phyloP scores from a whole-genome alignment of 495 filamentous ascomycete genomes.

The Acidiella bohemica region DNA sequence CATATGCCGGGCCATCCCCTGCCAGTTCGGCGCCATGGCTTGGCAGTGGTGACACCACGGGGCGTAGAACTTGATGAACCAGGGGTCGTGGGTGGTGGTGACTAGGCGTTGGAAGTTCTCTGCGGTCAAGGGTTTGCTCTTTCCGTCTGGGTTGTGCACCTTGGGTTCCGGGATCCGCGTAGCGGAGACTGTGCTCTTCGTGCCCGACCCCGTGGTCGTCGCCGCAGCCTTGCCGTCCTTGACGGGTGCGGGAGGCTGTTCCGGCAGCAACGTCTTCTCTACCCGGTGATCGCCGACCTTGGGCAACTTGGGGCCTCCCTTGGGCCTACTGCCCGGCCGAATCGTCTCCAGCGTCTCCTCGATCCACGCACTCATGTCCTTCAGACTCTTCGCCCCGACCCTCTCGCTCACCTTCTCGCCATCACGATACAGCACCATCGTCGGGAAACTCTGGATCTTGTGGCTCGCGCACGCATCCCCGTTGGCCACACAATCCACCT shows the following conservation, averaged over 20 bases:
- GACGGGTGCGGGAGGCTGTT: conserved; percentile 21
- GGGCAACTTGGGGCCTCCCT: conserved; percentile 46
- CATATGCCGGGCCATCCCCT: conserved; percentile 79
- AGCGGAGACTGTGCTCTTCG: conserved; percentile 9
- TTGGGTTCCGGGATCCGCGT: conserved; percentile 20
- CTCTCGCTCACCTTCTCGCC: conserved; percentile 51
- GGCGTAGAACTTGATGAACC: conserved; percentile 98
- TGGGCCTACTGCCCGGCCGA: conserved; percentile 63
- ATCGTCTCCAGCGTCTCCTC: conserved; percentile 66
- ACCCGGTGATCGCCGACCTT: conserved; percentile 43
- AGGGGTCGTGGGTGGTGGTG: conserved; percentile 75
- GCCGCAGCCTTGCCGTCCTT: conserved; percentile 25
- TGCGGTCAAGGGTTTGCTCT: conserved; percentile 59
- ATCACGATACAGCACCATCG: conserved; percentile 69
- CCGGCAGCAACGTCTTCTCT: conserved; percentile 33
- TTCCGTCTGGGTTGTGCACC: conserved; percentile 56
- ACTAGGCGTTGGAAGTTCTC: conserved; percentile 80
- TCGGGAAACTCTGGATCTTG: conserved; percentile 54
- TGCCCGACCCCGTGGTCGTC: conserved; percentile 21
- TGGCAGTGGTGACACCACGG: conserved; percentile 96
- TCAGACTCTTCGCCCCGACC: conserved; percentile 48
- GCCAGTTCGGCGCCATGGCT: conserved; percentile 80
- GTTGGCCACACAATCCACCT: conserved; percentile 70
- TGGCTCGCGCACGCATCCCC: conserved; percentile 58
- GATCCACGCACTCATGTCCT: conserved; percentile 48